Conservation (phyloP, 352 stramenopile genomes). For the Nothophytophthora sp. region DNA sequence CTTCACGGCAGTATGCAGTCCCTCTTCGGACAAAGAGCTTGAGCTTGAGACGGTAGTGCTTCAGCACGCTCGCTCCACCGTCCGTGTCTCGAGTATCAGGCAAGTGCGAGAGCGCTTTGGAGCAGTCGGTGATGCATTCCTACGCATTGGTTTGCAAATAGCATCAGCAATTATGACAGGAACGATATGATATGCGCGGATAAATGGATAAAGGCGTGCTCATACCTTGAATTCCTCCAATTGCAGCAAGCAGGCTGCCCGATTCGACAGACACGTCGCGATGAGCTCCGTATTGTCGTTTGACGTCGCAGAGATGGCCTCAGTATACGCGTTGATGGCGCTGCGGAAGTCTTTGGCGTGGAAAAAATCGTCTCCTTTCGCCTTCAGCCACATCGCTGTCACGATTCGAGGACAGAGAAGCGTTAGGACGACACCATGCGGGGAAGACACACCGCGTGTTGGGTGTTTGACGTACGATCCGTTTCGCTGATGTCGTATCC, state of each 20-base stretch:
- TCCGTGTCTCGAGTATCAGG: slow-evolving; percentile 50
- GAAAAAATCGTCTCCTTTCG: slow-evolving; percentile 86
- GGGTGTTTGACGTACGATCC: slow-evolving; percentile 53
- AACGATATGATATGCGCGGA: too few species aligned
- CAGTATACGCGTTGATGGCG: slow-evolving; percentile 69
- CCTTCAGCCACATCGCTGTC: slow-evolving; percentile 84
- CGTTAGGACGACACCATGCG: not conserved
- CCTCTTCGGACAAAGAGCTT: slow-evolving; percentile 76
- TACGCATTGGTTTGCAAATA: slow-evolving; percentile 4
- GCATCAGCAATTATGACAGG: not conserved
- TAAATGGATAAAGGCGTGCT: too few species aligned
- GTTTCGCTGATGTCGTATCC: slow-evolving; percentile 86
- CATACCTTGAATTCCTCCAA: slow-evolving; percentile 55
- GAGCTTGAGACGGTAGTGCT: slow-evolving; percentile 67
- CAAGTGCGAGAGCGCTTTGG: slow-evolving; percentile 60
- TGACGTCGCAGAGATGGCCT: slow-evolving; percentile 43
- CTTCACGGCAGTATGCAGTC: slow-evolving; percentile 63
- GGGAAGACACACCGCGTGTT: not conserved
- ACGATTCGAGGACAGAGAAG: not conserved
- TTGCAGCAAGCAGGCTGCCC: slow-evolving; percentile 64
- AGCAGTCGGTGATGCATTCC: slow-evolving; percentile 70
- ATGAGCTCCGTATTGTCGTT: slow-evolving; percentile 42
- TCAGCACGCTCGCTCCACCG: slow-evolving; percentile 33
- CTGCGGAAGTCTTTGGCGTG: slow-evolving; percentile 65
- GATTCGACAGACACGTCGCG: slow-evolving; percentile 69